Evolutionary conservation across 495 filamentous ascomycete genomes (phyloP).

Genomic region (Penicillium crystallinum): DNA sequence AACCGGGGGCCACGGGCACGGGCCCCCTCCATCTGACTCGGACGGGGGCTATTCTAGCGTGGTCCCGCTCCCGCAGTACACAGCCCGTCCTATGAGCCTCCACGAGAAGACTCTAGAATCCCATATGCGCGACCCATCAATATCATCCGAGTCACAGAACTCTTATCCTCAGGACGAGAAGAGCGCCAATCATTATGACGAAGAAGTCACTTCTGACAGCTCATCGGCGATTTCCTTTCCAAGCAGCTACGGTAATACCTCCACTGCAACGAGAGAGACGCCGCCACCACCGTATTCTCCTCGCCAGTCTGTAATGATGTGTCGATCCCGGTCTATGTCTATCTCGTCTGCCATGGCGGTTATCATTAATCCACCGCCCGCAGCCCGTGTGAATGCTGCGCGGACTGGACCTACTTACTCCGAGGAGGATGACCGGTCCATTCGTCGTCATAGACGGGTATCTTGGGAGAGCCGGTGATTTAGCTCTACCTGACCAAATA

Average conservation of each 20-base stretch:
- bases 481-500: background rate
- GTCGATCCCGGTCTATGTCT: constrained; percentile 34
- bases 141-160: constrained; percentile 22
- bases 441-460: constrained; percentile 23
- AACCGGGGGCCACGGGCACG: constrained; percentile 10
- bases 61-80: constrained; percentile 40
- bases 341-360: constrained; percentile 28
- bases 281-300: constrained; percentile 44
- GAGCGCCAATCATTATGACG: constrained; percentile 23
- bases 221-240: constrained; percentile 43
- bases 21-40: constrained; percentile 15
- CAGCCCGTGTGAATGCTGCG: constrained; percentile 25
- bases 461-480: constrained; percentile 33
- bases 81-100: constrained; percentile 35
- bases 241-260: constrained; percentile 46
- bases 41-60: constrained; percentile 32
- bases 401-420: constrained; percentile 20
- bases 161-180: constrained; percentile 30
- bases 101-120: constrained; percentile 42
- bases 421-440: constrained; percentile 23
- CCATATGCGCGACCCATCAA: constrained; percentile 33
- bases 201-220: constrained; percentile 33
- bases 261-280: constrained; percentile 43
- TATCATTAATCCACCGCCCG: constrained; percentile 20
- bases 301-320: constrained; percentile 21